Conservation (phyloP, 2,329 filamentous ascomycete genomes). For the Trichophyton equinum region DNA sequence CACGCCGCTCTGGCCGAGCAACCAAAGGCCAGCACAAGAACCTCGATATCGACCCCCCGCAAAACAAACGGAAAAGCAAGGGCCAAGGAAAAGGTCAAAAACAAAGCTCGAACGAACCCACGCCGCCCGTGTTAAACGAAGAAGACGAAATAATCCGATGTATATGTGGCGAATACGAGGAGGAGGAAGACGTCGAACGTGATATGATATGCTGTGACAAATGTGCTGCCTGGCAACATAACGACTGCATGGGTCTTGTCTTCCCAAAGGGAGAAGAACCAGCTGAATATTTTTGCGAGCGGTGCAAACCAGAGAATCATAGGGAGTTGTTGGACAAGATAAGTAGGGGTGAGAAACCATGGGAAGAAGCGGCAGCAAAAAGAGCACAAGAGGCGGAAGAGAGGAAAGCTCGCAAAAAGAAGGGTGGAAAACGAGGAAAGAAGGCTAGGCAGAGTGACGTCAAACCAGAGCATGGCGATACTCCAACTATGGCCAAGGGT, state of each 20-base stretch:
- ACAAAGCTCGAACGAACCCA: conserved; percentile 34
- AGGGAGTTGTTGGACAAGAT: conserved; percentile 67
- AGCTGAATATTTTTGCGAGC: conserved; percentile 83
- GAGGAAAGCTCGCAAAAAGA: conserved; percentile 47
- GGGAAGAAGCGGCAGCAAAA: conserved; percentile 57
- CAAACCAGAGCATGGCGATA: conserved; percentile 34
- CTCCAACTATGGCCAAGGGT: conserved; percentile 17
- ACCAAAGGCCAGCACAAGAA: conserved; percentile 96
- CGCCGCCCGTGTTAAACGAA: conserved; percentile 35
- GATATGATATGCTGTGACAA: conserved; percentile 94
- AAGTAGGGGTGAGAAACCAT: conserved; percentile 67
- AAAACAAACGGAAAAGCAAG: conserved; percentile 38
- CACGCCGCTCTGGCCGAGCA: conserved; percentile 83
- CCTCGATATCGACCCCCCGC: conserved; percentile 55
- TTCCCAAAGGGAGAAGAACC: conserved; percentile 63
- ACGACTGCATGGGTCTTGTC: conserved; percentile 81
- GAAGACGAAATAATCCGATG: conserved; percentile 75
- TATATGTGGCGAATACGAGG: conserved; percentile 77
- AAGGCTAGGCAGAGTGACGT: conserved; percentile 57
- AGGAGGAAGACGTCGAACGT: conserved; percentile 73
- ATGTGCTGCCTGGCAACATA: conserved; percentile 93
- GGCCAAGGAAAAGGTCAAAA: conserved; percentile 36
- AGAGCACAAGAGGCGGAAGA: conserved; percentile 50
- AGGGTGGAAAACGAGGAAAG: conserved; percentile 44
- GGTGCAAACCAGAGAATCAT: conserved; percentile 75